Evolutionary conservation across 2,329 filamentous ascomycete genomes (phyloP), one percentile per base, ranked within the genome.

Genomic region (Verticillium isaacii): DNA sequence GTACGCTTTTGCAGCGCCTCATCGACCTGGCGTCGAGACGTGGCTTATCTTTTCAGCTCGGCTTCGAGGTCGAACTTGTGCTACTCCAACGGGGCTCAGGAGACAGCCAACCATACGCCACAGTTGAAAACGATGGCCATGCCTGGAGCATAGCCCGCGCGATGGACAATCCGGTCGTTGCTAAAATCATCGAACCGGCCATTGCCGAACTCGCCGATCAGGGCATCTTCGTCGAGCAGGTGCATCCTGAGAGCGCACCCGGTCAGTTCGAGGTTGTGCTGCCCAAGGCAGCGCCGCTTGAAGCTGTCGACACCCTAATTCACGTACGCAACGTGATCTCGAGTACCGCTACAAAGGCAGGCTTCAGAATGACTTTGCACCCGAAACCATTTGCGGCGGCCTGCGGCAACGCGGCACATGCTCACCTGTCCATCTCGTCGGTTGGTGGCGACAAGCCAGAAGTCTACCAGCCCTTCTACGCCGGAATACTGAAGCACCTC

Each of bases 11-110:
- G 60, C 77, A 85, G 60, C 78, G 74, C 3, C 78, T 87, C 0
- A 70, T 89, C 1, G 76, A 81, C 0, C 74, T 76, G 6, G 82
- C 89, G 0, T 75, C 80, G 12, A 67, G 74, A 2, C 77, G 84
- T 41, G 78, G 80, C 1, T 77, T 92, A 2, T 74, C 80, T 3
- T 85, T 93, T 57, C 78, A 88, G 0, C 74, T 92, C 17, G 92
- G 92, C 0, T 96, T 95, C 66, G 92, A 96, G 73, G 86, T 96
- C 50, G 92, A 96, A 73, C 85, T 95, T 11, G 81, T 91, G 1
- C 87, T 96, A 65, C 78, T 94, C 66, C 80, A 81, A 50, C 80
- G 81, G 23, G 68, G 74, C 37, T 67, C 69, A 8, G 67, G 73
- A 32, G 65, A 72, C 17, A 65, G 70, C 2, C 72, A 74, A 4